Evolutionary conservation across 371 early-diverging fungal genomes (phyloP).

Genomic region (Syncephalastrum contaminatum): DNA sequence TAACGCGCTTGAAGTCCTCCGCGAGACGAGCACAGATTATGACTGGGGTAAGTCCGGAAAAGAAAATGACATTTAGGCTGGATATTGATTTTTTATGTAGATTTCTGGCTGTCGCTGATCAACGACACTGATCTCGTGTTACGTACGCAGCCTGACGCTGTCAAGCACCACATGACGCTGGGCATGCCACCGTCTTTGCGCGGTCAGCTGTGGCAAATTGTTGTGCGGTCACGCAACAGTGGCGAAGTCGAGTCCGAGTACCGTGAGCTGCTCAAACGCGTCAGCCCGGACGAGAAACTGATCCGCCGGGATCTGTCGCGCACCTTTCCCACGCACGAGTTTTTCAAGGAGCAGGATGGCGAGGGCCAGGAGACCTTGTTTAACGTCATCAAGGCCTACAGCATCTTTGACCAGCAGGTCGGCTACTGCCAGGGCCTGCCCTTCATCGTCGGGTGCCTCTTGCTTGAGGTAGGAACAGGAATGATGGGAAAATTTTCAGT

Average conservation of each 20-base stretch:
- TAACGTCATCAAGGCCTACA: conserved; percentile 88
- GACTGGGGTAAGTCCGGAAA: conserved; percentile 38
- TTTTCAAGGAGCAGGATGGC: conserved; percentile 76
- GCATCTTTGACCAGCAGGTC: conserved; percentile 87
- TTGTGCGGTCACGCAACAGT: conserved; percentile 63
- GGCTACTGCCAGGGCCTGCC: conserved; percentile 96
- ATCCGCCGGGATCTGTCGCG: conserved; percentile 86
- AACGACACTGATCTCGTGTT: conserved; percentile 27
- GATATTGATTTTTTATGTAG: no score
- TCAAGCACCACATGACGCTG: conserved; percentile 24
- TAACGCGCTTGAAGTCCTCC: conserved; percentile 18
- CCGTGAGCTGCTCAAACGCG: conserved; percentile 69
- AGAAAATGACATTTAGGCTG: neutral
- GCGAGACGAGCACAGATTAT: conserved; percentile 20
- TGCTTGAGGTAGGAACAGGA: conserved; percentile 68
- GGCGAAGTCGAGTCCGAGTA: conserved; percentile 79
- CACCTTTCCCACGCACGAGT: conserved; percentile 82
- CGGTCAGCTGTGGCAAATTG: conserved; percentile 83
- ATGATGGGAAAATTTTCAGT: neutral
- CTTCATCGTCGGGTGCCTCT: conserved; percentile 84
- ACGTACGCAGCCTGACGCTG: conserved; percentile 19
- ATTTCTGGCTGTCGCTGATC: conserved; percentile 39
- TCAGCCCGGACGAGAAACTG: conserved; percentile 80
- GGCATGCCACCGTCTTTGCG: conserved; percentile 87
- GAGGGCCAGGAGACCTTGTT: conserved; percentile 80